Evolutionary conservation across 2,329 filamentous ascomycete genomes (phyloP), one percentile per base, ranked within the genome.

Genomic region (Fusarium siculi): DNA sequence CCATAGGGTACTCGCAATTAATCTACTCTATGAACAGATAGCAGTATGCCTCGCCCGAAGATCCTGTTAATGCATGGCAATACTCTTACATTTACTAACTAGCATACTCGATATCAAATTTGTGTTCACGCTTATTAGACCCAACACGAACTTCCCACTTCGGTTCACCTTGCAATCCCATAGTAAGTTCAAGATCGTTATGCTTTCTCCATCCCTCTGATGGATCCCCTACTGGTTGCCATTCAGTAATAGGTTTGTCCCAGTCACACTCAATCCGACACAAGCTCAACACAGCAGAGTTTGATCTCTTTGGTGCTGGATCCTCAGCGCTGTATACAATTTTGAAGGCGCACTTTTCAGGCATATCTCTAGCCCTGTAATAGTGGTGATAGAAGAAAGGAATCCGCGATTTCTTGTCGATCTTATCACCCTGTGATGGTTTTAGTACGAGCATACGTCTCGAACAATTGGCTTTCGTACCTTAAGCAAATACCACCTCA

Each of bases 331-430:
- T 62, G 12, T 46, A 46, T 4, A 25, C 4, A 1, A 46, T 14
- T 4, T 9, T 4, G 0, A 25, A 19, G 4, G 2, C 4, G 1
- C 18, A 46, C 0, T 46, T 25, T 19, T 25, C 8, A 7, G 23
- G 23, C 7, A 46, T 0, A 46, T 4, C 23, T 14, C 2, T 25
- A 0, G 11, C 1, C 7, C 23, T 8, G 5, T 25, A 25, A 9
- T 14, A 4, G 0, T 46, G 11, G 43, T 2, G 4, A 18, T 25
- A 46, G 23, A 46, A 46, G 23, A 46, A 46, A 19, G 23, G 11
- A 19, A 7, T 14, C 1, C 23, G 43, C 0, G 43, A 25, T 1
- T 25, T 44, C 11, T 44, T 44, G 10, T 4, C 7, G 0, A 44
- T 25, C 16, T 44, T 19, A 19, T 44, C 16, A 4, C 21, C 39